A percentile compares a stretch with the other conserved stretches of the same genome.
Evolutionary conservation across 192 early-diverging fungal species (phyloP).

Genomic region (Gaertneriomyces sp.): DNA sequence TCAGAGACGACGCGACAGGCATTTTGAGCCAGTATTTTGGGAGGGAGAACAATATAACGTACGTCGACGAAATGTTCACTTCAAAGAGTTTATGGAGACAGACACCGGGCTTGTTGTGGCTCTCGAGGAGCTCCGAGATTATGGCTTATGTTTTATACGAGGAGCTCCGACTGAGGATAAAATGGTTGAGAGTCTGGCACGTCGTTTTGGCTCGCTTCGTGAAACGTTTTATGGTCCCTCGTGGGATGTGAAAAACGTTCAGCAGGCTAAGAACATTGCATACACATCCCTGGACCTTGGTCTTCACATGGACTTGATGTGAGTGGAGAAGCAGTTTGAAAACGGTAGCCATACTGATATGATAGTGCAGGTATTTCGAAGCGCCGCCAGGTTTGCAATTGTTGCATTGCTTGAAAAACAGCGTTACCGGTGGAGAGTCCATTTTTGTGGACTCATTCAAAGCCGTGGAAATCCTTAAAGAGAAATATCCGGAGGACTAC

Average conservation of each 20-base stretch:
- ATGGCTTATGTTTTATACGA: slow-evolving; percentile 66
- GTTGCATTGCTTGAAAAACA: slow-evolving; percentile 73
- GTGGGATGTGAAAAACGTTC: slow-evolving; percentile 75
- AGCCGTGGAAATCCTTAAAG: slow-evolving; percentile 60
- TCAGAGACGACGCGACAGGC: not conserved
- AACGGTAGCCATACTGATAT: not conserved
- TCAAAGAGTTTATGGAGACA: slow-evolving; percentile 53
- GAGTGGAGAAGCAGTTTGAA: slow-evolving; percentile 23
- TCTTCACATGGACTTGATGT: slow-evolving; percentile 86
- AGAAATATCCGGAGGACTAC: slow-evolving; percentile 57
- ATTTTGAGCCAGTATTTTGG: slow-evolving; percentile 34
- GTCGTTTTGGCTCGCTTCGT: slow-evolving; percentile 64
- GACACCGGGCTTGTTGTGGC: slow-evolving; percentile 49
- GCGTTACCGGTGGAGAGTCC: slow-evolving; percentile 68
- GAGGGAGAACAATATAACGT: slow-evolving; percentile 17
- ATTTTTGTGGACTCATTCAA: slow-evolving; percentile 74
- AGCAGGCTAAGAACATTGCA: slow-evolving; percentile 77
- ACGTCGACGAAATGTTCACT: slow-evolving; percentile 26
- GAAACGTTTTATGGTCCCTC: slow-evolving; percentile 74
- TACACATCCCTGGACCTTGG: slow-evolving; percentile 77
- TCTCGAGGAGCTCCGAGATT: slow-evolving; percentile 56
- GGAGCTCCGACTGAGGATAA: slow-evolving; percentile 58
- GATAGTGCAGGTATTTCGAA: slow-evolving; percentile 65
- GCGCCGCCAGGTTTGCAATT: slow-evolving; percentile 77
- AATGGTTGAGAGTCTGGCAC: slow-evolving; percentile 55